These are phyloP conservation scores for Recurvomyces mirabilis DNA, from an alignment of 495 filamentous ascomycete genomes.

Conservation along the genomic window DNA sequence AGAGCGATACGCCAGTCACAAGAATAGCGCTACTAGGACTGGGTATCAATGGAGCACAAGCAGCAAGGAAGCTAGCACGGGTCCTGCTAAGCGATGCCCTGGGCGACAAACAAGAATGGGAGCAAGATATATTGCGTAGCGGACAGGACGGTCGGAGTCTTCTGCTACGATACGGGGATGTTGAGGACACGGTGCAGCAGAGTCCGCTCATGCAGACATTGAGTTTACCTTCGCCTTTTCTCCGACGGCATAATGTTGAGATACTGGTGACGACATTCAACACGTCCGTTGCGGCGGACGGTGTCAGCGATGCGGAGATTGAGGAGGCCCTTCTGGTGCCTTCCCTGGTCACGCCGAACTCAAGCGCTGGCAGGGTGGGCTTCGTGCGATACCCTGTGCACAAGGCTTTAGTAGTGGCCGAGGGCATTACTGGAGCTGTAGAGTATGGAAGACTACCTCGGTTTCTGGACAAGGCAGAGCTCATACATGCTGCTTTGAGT, in stretches of 20 bases:
- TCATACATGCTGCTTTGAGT: conserved; percentile 47
- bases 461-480: conserved; percentile 21
- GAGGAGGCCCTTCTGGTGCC: conserved; percentile 60
- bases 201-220: conserved; percentile 44
- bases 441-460: conserved; percentile 35
- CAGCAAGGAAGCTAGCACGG: conserved; percentile 51
- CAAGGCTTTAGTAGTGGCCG: conserved; percentile 61
- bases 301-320: conserved; percentile 24
- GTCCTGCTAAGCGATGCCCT: conserved; percentile 72
- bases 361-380: conserved; percentile 46
- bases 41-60: conserved; percentile 10
- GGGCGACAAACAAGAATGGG: conserved; percentile 53
- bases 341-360: conserved; percentile 54
- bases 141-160: conserved; percentile 39
- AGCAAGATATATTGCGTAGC: conserved; percentile 44
- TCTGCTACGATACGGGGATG: conserved; percentile 49
- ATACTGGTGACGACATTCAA: conserved; percentile 57
- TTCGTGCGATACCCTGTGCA: conserved; percentile 76
- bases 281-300: neutral
- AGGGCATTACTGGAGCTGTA: conserved; percentile 48
- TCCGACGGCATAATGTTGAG: conserved; percentile 62
- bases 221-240: conserved; percentile 52
- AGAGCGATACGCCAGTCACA: conserved; percentile 52
- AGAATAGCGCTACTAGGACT: conserved; percentile 51
- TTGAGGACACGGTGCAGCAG: conserved; percentile 29